A percentile compares a stretch with the other conserved stretches of the same genome.
Conservation (phyloP, 371 early-diverging fungal genomes). For the Rhizomucor miehei region DNA sequence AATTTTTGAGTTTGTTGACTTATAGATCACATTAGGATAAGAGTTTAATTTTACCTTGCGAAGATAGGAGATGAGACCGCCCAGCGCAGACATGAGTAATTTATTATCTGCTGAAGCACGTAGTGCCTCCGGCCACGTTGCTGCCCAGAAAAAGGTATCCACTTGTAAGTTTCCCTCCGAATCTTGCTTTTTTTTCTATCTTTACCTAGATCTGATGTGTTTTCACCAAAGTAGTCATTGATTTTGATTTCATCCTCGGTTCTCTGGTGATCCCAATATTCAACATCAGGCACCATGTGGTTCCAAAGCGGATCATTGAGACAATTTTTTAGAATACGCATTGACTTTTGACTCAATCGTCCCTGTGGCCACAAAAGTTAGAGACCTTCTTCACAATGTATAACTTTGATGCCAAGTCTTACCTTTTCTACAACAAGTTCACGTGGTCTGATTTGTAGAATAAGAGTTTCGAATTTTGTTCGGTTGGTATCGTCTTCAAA, state of each 20-base stretch:
- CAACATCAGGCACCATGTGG: slow-evolving; percentile 64
- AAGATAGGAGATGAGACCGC: slow-evolving; percentile 80
- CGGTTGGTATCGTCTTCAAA: slow-evolving; percentile 87
- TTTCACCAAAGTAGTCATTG: slow-evolving; percentile 63
- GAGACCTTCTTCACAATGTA: too few relatives aligned
- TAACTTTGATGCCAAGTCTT: too few relatives aligned
- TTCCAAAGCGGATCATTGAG: slow-evolving; percentile 67
- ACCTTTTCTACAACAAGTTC: slow-evolving; percentile 85
- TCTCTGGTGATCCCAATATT: slow-evolving; percentile 81
- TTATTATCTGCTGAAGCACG: slow-evolving; percentile 24
- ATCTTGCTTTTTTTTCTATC: too few relatives aligned
- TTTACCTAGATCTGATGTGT: slow-evolving; percentile 6
- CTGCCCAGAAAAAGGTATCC: slow-evolving; percentile 8
- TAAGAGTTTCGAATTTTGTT: slow-evolving; percentile 87
- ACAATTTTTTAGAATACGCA: slow-evolving; percentile 71
- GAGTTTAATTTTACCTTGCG: slow-evolving; percentile 45
- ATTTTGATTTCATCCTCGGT: slow-evolving; percentile 69
- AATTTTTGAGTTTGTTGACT: not conserved
- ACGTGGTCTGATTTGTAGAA: slow-evolving; percentile 87
- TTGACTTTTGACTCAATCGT: slow-evolving; percentile 59
- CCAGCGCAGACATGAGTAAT: slow-evolving; percentile 66
- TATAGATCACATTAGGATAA: not conserved
- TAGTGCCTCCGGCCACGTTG: slow-evolving; percentile 47
- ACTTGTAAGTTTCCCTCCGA: too few relatives aligned
- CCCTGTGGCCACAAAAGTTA: slow-evolving; percentile 33